Conservation (phyloP, 805 yeast species). For the Myxozyma neotropica region DNA sequence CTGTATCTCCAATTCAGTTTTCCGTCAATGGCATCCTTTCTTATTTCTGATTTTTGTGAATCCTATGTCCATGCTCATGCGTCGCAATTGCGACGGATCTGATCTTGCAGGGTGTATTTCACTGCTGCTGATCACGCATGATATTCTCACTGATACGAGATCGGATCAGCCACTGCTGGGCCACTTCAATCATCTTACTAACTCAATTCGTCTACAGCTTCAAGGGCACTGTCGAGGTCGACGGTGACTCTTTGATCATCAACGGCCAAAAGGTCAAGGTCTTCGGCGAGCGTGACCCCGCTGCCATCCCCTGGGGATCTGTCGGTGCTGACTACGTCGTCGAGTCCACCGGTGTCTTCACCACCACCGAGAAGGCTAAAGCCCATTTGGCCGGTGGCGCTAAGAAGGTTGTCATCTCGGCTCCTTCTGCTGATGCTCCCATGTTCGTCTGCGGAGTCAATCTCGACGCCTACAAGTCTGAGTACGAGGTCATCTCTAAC, state of each 20-base stretch:
- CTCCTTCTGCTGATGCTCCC: constrained; percentile 92
- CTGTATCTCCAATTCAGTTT: too few relatives aligned
- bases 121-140: too few relatives aligned
- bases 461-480: constrained; percentile 74
- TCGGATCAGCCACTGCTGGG: too few relatives aligned
- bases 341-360: constrained; percentile 95
- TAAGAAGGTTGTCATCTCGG: constrained; percentile 91
- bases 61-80: too few relatives aligned
- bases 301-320: constrained; percentile 84
- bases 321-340: constrained; percentile 77
- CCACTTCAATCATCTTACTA: not conserved
- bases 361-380: constrained; percentile 74
- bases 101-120: too few relatives aligned
- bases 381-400: constrained; percentile 90
- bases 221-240: constrained; percentile 67
- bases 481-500: constrained; percentile 77
- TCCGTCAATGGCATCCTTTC: too few relatives aligned
- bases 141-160: too few relatives aligned
- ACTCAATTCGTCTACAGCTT: constrained; percentile 40
- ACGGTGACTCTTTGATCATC: constrained; percentile 58
- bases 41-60: too few relatives aligned
- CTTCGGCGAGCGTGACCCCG: constrained; percentile 83
- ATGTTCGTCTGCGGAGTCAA: constrained; percentile 95
- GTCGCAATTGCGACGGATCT: too few relatives aligned
- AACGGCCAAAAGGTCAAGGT: constrained; percentile 68